Evolutionary conservation across 176 grass and related monocot genomes (phyloP).

Genomic region (Rhynchospora pubera): DNA sequence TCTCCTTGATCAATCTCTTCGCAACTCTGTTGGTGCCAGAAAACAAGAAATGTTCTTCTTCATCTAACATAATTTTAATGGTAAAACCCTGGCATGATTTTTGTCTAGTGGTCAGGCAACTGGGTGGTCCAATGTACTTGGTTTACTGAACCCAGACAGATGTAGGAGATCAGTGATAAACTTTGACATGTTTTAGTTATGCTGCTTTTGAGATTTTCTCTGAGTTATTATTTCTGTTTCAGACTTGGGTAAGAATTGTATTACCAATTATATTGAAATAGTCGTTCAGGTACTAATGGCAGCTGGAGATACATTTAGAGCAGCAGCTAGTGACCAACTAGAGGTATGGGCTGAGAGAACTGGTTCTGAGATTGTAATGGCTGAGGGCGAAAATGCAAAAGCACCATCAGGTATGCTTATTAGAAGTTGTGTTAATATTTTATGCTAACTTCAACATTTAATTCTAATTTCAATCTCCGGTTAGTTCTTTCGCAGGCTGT

Average conservation of each 20-base stretch:
- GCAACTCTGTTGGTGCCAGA: neutral
- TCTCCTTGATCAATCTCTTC: neutral
- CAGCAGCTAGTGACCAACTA: slow-evolving; percentile 93
- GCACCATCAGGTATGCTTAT: slow-evolving; percentile 52
- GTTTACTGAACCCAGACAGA: neutral
- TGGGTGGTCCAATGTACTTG: neutral
- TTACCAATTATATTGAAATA: neutral
- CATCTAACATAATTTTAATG: neutral
- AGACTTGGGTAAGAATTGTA: neutral
- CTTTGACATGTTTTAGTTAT: neutral
- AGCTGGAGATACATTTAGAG: slow-evolving; percentile 91
- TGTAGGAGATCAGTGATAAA: neutral
- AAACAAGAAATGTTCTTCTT: neutral
- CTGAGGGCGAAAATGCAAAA: slow-evolving; percentile 64
- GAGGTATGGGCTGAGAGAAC: slow-evolving; percentile 95
- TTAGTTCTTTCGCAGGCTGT: slow-evolving; percentile 98
- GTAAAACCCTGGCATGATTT: neutral
- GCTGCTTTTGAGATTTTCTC: neutral
- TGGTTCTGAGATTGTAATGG: slow-evolving; percentile 72
- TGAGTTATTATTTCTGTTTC: neutral
- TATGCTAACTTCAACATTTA: slow-evolving; percentile 4
- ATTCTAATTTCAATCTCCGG: slow-evolving; percentile 53
- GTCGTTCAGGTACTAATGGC: slow-evolving; percentile 79
- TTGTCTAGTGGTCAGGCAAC: neutral
- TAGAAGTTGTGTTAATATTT: neutral